phyloP scores from a whole-genome alignment of 768 basidiomycete species.

The Auriscalpium vulgare region DNA sequence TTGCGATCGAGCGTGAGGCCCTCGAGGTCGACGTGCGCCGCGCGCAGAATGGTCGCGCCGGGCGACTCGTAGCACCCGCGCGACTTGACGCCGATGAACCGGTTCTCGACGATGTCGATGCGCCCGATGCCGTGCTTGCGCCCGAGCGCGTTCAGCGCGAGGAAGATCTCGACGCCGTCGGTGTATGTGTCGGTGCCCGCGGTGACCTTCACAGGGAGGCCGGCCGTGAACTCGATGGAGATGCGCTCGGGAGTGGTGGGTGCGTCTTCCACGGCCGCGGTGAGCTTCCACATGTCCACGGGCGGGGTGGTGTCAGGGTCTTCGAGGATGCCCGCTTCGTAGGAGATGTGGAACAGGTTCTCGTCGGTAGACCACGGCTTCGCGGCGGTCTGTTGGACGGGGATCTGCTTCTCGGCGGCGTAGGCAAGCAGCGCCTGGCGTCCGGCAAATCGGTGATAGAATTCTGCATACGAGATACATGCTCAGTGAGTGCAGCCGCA shows the following conservation, averaged over 20 bases:
- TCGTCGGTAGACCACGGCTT: slow-evolving; percentile 99
- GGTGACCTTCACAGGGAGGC: slow-evolving; percentile 80
- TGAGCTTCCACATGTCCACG: slow-evolving; percentile 98
- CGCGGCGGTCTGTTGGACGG: slow-evolving; percentile 88
- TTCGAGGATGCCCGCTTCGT: slow-evolving; percentile 98
- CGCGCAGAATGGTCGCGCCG: slow-evolving; percentile 91
- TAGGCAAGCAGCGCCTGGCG: slow-evolving; percentile 89
- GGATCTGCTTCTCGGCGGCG: slow-evolving; percentile 82
- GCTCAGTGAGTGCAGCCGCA: not conserved
- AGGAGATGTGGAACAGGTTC: slow-evolving; percentile 99
- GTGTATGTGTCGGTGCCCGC: slow-evolving; percentile 56
- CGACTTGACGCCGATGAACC: slow-evolving; percentile 98
- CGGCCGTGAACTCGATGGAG: slow-evolving; percentile 76
- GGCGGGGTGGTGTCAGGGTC: slow-evolving; percentile 94
- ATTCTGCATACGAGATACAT: slow-evolving; percentile 41
- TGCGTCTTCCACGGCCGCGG: slow-evolving; percentile 72
- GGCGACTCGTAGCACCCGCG: slow-evolving; percentile 99
- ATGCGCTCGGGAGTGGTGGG: slow-evolving; percentile 74
- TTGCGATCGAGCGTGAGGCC: slow-evolving; percentile 97
- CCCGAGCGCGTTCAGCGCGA: slow-evolving; percentile 82
- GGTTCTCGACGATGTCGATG: slow-evolving; percentile 98
- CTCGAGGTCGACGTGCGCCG: slow-evolving; percentile 93
- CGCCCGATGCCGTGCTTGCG: slow-evolving; percentile 94
- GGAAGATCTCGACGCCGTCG: slow-evolving; percentile 93
- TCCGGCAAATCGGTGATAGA: slow-evolving; percentile 96